A percentile compares a stretch with the other conserved stretches of the same genome.
These are phyloP conservation scores for Ettlia oleoabundans DNA, from an alignment of 139 green algal genomes.

Conservation along the genomic window DNA sequence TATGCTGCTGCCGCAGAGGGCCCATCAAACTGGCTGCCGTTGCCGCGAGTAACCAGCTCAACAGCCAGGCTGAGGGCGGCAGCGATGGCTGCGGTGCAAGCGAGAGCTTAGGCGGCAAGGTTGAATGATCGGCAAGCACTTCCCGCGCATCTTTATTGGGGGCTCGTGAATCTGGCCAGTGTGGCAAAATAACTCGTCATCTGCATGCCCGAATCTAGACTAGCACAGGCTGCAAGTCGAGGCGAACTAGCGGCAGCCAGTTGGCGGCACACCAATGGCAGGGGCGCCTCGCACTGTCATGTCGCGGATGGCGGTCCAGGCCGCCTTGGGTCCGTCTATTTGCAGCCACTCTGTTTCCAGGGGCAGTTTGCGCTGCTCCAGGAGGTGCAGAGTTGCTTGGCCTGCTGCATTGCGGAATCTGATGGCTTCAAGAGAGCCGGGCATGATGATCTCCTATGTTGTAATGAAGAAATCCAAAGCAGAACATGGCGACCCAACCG, in stretches of 20 bases:
- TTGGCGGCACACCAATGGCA: constrained; percentile 72
- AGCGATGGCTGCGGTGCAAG: constrained; percentile 77
- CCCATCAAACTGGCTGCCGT: constrained; percentile 54
- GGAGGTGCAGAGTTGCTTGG: constrained; percentile 75
- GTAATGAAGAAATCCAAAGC: too few species aligned
- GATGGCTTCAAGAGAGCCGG: constrained; percentile 73
- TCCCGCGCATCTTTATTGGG: too few species aligned
- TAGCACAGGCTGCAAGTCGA: too few species aligned
- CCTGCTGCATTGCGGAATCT: constrained; percentile 53
- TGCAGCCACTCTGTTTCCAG: constrained; percentile 70
- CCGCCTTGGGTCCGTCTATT: constrained; percentile 59
- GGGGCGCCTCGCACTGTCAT: constrained; percentile 96
- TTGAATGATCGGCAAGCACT: too few species aligned
- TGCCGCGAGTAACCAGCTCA: constrained; percentile 58
- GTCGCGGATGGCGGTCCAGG: constrained; percentile 76
- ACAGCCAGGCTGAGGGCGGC: constrained; percentile 80
- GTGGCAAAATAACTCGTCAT: too few species aligned
- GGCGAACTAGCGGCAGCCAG: too few species aligned
- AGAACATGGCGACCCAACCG: background rate
- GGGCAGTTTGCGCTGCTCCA: constrained; percentile 92
- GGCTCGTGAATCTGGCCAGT: too few species aligned
- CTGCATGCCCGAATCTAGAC: too few species aligned
- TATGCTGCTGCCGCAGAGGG: constrained; percentile 40
- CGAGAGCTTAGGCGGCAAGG: too few species aligned
- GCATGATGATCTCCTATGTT: background rate